A percentile compares a stretch with the other conserved stretches of the same genome.
Conservation (phyloP, 768 basidiomycete species). For the Hysterangium stoloniferum region DNA sequence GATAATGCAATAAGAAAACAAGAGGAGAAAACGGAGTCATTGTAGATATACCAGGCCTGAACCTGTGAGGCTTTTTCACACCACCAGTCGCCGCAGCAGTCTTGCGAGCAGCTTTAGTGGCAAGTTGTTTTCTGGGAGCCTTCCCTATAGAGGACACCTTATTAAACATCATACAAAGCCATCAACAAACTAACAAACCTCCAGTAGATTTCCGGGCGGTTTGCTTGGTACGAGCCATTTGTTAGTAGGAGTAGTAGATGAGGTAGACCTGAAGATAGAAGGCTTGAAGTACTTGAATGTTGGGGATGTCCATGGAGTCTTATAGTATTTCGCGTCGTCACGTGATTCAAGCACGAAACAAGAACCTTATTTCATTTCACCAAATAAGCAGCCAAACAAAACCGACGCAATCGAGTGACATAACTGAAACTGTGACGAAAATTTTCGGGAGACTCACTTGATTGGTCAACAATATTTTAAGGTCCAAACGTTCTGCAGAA, state of each 20-base stretch:
- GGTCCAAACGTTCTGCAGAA: no score
- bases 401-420: no score
- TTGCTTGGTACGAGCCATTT: conserved; percentile 96
- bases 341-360: conserved; percentile 1
- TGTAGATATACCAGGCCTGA: conserved; percentile 54
- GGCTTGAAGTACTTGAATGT: not conserved
- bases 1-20: not conserved
- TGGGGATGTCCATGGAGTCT: not conserved
- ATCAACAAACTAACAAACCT: conserved; percentile 51
- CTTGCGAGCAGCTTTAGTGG: conserved; percentile 93
- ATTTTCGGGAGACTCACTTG: no score
- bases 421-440: no score
- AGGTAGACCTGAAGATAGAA: not conserved
- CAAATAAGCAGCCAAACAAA: not conserved
- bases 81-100: conserved; percentile 78
- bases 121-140: conserved; percentile 90
- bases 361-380: conserved; percentile 12
- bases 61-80: conserved; percentile 99
- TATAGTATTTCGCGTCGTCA: not conserved
- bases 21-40: not conserved
- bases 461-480: no score
- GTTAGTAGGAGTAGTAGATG: not conserved
- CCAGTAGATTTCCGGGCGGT: conserved; percentile 99
- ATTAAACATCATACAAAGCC: conserved; percentile 11
- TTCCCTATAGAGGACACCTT: conserved; percentile 45